Conservation (phyloP, 176 grass and related monocot genomes). For the Phoenix roebelenii region DNA sequence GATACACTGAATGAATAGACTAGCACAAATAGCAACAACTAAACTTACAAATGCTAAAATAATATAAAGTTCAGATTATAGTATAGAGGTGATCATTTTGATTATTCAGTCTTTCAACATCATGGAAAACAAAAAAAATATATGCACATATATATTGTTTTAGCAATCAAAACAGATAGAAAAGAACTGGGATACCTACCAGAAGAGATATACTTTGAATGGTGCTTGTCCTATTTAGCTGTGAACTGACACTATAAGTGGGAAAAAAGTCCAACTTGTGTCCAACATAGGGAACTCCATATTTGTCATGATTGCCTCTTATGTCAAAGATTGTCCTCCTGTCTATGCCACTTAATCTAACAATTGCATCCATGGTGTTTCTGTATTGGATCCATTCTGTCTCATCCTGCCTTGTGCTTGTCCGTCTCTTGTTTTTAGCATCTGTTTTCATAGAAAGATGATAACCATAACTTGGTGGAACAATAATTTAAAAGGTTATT, state of each 20-base stretch:
- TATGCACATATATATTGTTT: too few species aligned
- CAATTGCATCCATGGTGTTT: constrained; percentile 52
- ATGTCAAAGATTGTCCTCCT: constrained; percentile 82
- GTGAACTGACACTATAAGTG: constrained; percentile 60
- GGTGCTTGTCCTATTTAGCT: constrained; percentile 43
- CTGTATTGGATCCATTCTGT: constrained; percentile 74
- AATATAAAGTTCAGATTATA: too few species aligned
- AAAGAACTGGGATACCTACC: constrained; percentile 27
- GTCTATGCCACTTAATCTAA: constrained; percentile 36
- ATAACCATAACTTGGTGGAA: too few species aligned
- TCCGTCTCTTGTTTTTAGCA: constrained; percentile 63
- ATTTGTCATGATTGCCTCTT: constrained; percentile 96
- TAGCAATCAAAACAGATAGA: too few species aligned
- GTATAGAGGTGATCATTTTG: too few species aligned
- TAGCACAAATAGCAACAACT: too few species aligned
- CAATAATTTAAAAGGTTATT: too few species aligned
- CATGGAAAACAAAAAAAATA: neutral
- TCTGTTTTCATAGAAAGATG: constrained; percentile 30
- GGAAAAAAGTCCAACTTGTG: constrained; percentile 69
- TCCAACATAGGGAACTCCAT: constrained; percentile 72
- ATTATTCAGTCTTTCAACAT: neutral
- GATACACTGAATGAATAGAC: too few species aligned
- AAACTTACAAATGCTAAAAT: too few species aligned
- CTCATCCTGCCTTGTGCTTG: constrained; percentile 65
- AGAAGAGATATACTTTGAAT: constrained; percentile 74